Percentiles rank a stretch among this genome's conserved stretches.
Conservation (phyloP, 352 stramenopile species). For the Phytophthora chlamydospora region DNA sequence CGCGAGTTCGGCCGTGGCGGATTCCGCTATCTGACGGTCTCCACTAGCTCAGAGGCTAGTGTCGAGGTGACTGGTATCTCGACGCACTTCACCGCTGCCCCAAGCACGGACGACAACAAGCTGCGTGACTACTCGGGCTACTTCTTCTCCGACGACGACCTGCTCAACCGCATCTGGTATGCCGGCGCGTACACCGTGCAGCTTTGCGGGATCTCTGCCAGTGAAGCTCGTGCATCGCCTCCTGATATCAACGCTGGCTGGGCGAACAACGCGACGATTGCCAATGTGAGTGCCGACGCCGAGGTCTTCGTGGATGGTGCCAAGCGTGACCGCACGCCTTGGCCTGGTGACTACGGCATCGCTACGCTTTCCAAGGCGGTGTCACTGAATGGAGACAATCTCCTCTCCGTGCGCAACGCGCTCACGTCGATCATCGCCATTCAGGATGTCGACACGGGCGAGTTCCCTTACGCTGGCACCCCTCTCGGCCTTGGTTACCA, state of each 20-base stretch:
- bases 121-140: conserved; percentile 45
- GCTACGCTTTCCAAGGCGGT: conserved; percentile 38
- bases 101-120: conserved; percentile 27
- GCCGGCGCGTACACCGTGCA: conserved; percentile 47
- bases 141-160: conserved; percentile 47
- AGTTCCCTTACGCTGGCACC: conserved; percentile 40
- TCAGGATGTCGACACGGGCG: conserved; percentile 34
- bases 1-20: conserved; percentile 40
- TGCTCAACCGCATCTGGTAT: conserved; percentile 52
- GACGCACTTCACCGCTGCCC: conserved; percentile 42
- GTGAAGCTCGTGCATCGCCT: conserved; percentile 38
- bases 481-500: conserved; percentile 34
- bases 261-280: conserved; percentile 44
- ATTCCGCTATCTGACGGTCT: conserved; percentile 44
- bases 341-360: conserved; percentile 41
- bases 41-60: conserved; percentile 19
- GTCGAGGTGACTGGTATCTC: conserved; percentile 36
- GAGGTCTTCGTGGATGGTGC: conserved; percentile 47
- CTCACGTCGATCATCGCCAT: conserved; percentile 39
- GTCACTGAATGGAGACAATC: conserved; percentile 39
- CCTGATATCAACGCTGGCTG: conserved; percentile 40
- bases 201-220: conserved; percentile 40
- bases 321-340: conserved; percentile 46
- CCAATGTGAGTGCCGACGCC: conserved; percentile 25
- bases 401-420: conserved; percentile 33